Percentiles rank a stretch among this genome's conserved stretches.
phyloP scores from a whole-genome alignment of 2,329 filamentous ascomycete genomes.

The Pyrenophora tritici-repentis region DNA sequence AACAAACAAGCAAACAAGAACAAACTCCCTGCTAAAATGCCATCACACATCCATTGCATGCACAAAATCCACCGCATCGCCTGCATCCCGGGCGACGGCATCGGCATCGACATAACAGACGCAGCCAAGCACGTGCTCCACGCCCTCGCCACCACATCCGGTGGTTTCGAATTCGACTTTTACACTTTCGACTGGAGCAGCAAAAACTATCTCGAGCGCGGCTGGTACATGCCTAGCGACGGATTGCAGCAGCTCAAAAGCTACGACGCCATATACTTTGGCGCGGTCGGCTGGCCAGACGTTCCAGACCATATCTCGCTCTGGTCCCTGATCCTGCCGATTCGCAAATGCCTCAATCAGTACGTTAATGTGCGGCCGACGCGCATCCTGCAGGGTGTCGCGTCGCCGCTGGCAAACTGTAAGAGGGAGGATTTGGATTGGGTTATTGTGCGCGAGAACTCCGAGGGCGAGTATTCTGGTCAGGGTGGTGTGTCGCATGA shows the following conservation, averaged over 20 bases:
- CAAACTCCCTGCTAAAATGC: slow-evolving; percentile 23
- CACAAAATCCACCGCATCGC: slow-evolving; percentile 42
- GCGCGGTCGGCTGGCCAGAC: slow-evolving; percentile 63
- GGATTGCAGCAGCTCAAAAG: slow-evolving; percentile 57
- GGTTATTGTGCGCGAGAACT: slow-evolving; percentile 56
- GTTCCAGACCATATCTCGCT: slow-evolving; percentile 71
- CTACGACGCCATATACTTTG: slow-evolving; percentile 64
- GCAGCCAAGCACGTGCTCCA: slow-evolving; percentile 40
- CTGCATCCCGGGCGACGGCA: slow-evolving; percentile 42
- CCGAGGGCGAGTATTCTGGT: slow-evolving; percentile 55
- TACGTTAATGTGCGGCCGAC: slow-evolving; percentile 69
- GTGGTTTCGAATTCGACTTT: slow-evolving; percentile 57
- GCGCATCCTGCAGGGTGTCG: slow-evolving; percentile 50
- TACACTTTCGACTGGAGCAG: slow-evolving; percentile 57
- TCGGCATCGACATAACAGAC: slow-evolving; percentile 40
- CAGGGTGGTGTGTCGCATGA: slow-evolving; percentile 53
- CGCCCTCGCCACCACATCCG: slow-evolving; percentile 51
- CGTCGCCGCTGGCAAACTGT: slow-evolving; percentile 47
- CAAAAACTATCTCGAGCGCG: slow-evolving; percentile 56
- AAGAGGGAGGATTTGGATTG: slow-evolving; percentile 51
- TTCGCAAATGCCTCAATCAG: slow-evolving; percentile 69
- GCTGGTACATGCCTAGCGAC: slow-evolving; percentile 59
- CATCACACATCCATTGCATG: slow-evolving; percentile 26
- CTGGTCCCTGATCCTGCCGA: slow-evolving; percentile 69
- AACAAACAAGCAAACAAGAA: background rate